Evolutionary conservation across 2,329 filamentous ascomycete species (phyloP), one percentile per base, ranked within the genome.

Genomic region (Fusarium fracticaudum): DNA sequence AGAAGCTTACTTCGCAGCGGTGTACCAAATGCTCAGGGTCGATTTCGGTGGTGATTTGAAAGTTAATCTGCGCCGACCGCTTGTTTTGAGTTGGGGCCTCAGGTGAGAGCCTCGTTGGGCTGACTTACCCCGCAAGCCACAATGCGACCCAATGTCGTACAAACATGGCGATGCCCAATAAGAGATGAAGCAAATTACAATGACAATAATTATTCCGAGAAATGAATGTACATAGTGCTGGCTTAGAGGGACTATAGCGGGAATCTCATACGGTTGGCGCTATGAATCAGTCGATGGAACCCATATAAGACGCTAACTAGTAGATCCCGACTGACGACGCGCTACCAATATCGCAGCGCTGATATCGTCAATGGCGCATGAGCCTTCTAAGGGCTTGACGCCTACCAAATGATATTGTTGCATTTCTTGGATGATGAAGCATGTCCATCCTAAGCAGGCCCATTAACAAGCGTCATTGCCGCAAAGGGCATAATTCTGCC

Each of bases 391-490:
- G 13, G n/a, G 6, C 12, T 35, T 51, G 8, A 4, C 6, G 17
- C 3, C 17, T 3, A 11, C 17, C 12, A 0, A 35, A 11, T 0
- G 12, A 35, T 11, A 24, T 20, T 11, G 12, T 6, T 5, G 0
- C 17, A 26, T 35, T 53, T 15, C 3, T 15, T 8, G 12, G 4
- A 3, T 14, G 6, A 51, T 14, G 6, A 24, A 7, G 8, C 2
- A 15, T 11, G 8, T 6, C 1, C 8, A 5, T 15, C 2, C 2
- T 10, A 4, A 18, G 10, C 15, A 24, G 3, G 6, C 31, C 5
- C 8, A 24, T 15, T 5, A 51, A 18, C 11, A 7, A 2, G 15
- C 35, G 17, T 15, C 1, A 20, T 12, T 2, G 1, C 0, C 4
- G 3, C 5, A 5, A 3, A 15, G 33, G n/a, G 3, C 33, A 26